These are phyloP conservation scores for Metschnikowia peoriensis DNA, from an alignment of 805 yeast species.

Conservation along the genomic window DNA sequence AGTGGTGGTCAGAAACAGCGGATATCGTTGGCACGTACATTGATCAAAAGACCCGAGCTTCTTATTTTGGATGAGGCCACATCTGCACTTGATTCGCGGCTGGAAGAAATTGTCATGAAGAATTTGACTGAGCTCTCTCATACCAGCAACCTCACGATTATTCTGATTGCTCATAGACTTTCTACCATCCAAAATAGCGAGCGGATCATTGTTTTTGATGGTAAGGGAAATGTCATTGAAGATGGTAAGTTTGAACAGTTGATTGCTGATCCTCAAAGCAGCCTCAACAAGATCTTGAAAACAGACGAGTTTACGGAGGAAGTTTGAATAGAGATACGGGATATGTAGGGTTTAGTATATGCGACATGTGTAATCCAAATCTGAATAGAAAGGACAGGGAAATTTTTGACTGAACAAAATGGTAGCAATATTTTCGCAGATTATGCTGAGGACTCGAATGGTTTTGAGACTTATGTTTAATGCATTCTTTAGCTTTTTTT, in stretches of 20 bases:
- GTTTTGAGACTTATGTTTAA: too few species aligned
- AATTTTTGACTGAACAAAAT: too few species aligned
- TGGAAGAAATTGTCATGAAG: slow-evolving; percentile 80
- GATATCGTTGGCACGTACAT: slow-evolving; percentile 85
- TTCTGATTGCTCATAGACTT: slow-evolving; percentile 88
- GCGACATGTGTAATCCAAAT: too few species aligned
- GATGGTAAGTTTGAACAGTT: slow-evolving; percentile 62
- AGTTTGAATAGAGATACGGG: not conserved
- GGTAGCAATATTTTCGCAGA: not conserved
- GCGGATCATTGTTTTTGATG: slow-evolving; percentile 66
- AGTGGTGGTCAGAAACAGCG: slow-evolving; percentile 97
- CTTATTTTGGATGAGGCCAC: slow-evolving; percentile 92
- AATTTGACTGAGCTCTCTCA: slow-evolving; percentile 58
- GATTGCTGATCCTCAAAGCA: slow-evolving; percentile 43
- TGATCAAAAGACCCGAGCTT: slow-evolving; percentile 75
- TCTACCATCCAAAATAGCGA: slow-evolving; percentile 84
- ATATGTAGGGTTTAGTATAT: not conserved
- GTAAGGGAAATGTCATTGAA: slow-evolving; percentile 57
- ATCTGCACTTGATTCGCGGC: slow-evolving; percentile 85
- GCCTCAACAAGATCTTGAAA: slow-evolving; percentile 43
- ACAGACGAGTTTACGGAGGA: slow-evolving; percentile 21
- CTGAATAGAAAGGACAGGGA: not conserved
- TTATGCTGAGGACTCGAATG: not conserved
- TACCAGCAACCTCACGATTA: slow-evolving; percentile 55
- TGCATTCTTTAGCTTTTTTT: too few species aligned